Base-by-base conservation (phyloP, 1,284 basidiomycete species). In the Apiotrichum gracile region DNA sequence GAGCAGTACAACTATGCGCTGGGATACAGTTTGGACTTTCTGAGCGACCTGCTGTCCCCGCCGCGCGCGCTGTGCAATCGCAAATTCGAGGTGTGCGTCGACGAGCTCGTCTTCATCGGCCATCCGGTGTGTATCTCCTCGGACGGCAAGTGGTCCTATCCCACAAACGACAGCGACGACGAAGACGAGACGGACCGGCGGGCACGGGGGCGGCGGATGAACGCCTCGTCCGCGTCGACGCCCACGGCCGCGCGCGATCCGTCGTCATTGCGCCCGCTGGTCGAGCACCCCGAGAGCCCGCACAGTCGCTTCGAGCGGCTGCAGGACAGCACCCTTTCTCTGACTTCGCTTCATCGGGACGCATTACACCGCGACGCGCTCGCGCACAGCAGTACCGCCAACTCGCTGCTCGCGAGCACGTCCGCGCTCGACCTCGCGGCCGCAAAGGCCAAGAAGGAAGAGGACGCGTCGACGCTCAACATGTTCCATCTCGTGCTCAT, bases 21-120 rank as follows among this genome's bases (percentile, higher is more conserved):
- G 33, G 88, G 87, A 5, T 96, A 90, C 72, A 82, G 85, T 9
- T 77, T 86, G 14, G 85, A 87, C 57, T 87, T 91, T 64, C 80
- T 97, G 29, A 88, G 89, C 24, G 82, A 82, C 49, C 78, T 96
- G 57, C 79, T 97, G 8, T 87, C 86, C 55, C 91, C 92, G 0
- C 82, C 85, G 41, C 77, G 78, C 27, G 80, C 85, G 17, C 83
- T 92, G 69, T 96, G 91, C 67, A 91, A 97, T 73, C 89, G 91
- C 69, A 91, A 91, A 67, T 97, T 97, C 68, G 92, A 96, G 71
- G 81, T 98, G 26, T 75, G 88, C 41, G 85, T 97, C 21, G 92
- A 97, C 66, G 87, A 93, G 64, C 80, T 97, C n/a, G 88, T 85
- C 2, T 97, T 97, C 69, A 80, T 97, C 37, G 94, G 94, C 0